Conservation (phyloP, 1,284 basidiomycete species). For the Dichomitus squalens region DNA sequence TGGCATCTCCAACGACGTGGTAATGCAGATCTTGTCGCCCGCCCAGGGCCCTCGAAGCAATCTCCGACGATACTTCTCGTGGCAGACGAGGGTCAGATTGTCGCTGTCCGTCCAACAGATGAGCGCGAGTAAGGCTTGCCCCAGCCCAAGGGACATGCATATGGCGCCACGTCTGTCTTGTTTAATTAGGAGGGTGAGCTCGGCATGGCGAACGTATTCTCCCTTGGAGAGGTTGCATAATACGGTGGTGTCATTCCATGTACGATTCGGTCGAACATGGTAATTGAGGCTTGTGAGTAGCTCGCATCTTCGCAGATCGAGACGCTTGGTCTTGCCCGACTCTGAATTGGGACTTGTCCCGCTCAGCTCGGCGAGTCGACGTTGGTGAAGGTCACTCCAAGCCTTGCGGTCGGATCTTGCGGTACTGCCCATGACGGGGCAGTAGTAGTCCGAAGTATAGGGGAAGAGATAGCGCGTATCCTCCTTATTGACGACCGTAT, state of each 20-base stretch:
- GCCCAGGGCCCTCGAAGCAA: conserved; percentile 5
- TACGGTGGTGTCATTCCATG: not conserved
- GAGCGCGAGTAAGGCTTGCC: conserved; percentile 2
- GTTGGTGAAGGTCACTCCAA: too few species aligned
- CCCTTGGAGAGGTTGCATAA: conserved; percentile 6
- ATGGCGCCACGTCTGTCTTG: not conserved
- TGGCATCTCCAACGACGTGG: not conserved
- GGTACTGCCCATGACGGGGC: too few species aligned
- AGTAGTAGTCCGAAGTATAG: too few species aligned
- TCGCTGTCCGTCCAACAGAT: conserved; percentile 6
- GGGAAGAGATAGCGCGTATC: too few species aligned
- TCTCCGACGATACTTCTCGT: not conserved
- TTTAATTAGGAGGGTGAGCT: not conserved
- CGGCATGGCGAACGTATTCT: conserved; percentile 1
- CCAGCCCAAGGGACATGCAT: not conserved
- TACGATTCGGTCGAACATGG: not conserved
- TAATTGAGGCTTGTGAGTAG: not conserved
- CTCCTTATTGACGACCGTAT: too few species aligned
- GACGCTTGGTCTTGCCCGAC: not conserved
- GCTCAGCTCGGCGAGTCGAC: not conserved
- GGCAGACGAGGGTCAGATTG: not conserved
- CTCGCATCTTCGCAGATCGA: not conserved
- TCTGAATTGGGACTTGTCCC: not conserved
- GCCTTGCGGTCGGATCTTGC: too few species aligned
- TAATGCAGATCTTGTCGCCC: conserved; percentile 9